Evolutionary conservation across 192 early-diverging fungal genomes (phyloP).

Genomic region (Cetraspora pellucida): DNA sequence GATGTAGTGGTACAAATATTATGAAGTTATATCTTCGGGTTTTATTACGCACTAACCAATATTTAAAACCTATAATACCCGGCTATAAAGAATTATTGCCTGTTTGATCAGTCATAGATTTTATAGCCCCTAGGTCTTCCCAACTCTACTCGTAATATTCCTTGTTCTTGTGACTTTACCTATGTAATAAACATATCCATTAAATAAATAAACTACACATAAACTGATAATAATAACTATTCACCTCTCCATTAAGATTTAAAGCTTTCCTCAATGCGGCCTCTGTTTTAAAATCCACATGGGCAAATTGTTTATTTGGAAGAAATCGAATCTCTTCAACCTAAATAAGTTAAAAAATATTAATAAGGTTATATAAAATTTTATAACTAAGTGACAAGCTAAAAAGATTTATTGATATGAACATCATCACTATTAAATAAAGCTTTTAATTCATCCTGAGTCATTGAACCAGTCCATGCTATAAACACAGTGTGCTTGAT

Average conservation of each 20-base stretch:
- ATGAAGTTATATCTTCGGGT: too few species aligned
- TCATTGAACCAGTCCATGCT: background rate
- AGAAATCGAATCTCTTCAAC: background rate
- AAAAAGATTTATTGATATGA: too few species aligned
- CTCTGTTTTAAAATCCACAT: background rate
- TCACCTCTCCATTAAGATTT: background rate
- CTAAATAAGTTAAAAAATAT: too few species aligned
- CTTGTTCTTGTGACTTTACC: background rate
- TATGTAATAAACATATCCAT: background rate
- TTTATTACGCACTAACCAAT: too few species aligned
- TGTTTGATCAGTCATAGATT: too few species aligned
- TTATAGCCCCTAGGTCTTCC: too few species aligned
- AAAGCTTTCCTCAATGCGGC: background rate
- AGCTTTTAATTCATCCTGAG: background rate
- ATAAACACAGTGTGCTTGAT: background rate
- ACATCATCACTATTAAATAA: background rate
- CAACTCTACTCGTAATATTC: background rate
- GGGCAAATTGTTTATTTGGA: background rate
- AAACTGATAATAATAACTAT: background rate
- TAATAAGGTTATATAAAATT: too few species aligned
- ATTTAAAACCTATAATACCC: too few species aligned
- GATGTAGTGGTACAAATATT: too few species aligned
- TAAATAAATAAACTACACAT: background rate
- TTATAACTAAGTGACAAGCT: too few species aligned
- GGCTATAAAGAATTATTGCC: too few species aligned